Base-by-base conservation (phyloP, 2,329 filamentous ascomycete species). In the Colletotrichum sp. region DNA sequence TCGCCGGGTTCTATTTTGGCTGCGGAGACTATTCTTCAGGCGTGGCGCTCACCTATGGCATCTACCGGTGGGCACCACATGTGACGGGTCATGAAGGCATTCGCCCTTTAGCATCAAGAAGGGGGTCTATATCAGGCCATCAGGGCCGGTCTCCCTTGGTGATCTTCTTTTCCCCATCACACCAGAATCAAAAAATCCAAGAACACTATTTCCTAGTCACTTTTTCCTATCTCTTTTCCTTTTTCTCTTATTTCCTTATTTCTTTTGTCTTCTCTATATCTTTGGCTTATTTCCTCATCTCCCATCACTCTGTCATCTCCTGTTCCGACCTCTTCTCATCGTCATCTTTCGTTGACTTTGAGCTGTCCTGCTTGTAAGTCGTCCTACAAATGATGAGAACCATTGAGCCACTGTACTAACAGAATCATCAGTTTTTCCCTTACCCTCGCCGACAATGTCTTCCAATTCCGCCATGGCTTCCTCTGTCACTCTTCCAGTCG, bases 121-220 rank as follows among this genome's bases (percentile, higher is more conserved):
- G 64, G 34, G 52, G 34, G 69, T 62, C 39, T 72, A 72, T 72
- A 72, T 72, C 69, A 44, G 60, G 16, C 55, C 60, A 75, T 65
- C 36, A 8, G n/a, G 36, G 39, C 18, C 36, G 32, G 34, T 44
- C 68, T 64, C 67, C 68, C 72, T 72, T 67, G 69, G 36, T 72
- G 69, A 72, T 72, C 69, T 30, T 39, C 21, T 62, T 55, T 36
- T 63, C 49, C n/a, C 34, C 28, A 21, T 26, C 12, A 39, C 34
- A 62, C 62, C 63, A 39, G 39, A 57, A 21, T 34, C 12, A 67
- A 36, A 52, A 67, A 67, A 57, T 26, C 24, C 18, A 52, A 49
- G 26, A 62, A 66, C 69, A 64, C n/a, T 18, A 52, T 39, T 26
- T 59, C 18, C 49, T 39, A 34, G 34, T 30, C 21, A 30, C 69